Evolutionary conservation across 2,329 filamentous ascomycete genomes (phyloP), one percentile per base, ranked within the genome.

Genomic region (Clonostachys rosea): DNA sequence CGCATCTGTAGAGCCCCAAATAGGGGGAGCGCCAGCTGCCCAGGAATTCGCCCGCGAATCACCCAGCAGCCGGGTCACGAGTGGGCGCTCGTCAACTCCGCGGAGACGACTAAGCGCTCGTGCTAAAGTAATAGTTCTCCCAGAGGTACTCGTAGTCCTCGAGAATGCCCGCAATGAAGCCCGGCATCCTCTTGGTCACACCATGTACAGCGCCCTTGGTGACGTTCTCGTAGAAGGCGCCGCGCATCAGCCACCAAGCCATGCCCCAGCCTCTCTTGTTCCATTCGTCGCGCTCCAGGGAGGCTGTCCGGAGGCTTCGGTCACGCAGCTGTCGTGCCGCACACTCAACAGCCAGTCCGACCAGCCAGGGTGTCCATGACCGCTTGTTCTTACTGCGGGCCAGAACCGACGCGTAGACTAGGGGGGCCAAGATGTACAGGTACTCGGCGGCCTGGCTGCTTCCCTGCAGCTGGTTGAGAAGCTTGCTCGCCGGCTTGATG

Each of bases 61-160:
- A 30, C 24, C 24, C 24, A 30, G 24, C 9, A 30, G 24, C 24
- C 9, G 6, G 9, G 24, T 30, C 24, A 30, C 24, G 24, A 30
- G 24, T 10, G 24, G 9, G 9, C 37, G 12, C 13, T 42, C 17
- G 12, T 42, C 12, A 42, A 17, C 16, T 42, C 40, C 24, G 7
- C 24, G 24, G n/a, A 36, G 33, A 13, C 53, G 48, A 51, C 57
- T 54, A 69, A 30, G 64, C 62, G 47, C 75, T 79, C 35, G 79
- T 82, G 64, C 78, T 81, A 67, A 97, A 99, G 68, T 97, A 95
- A 67, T 96, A 97, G 58, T 95, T 91, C 68, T 96, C 91, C 94
- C 94, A 99, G 34, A 99, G 75, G 64, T 95, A 97, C 67, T 96
- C 89, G 63, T 99, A 99, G 65, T 99, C 94, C 63, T 96, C 91